phyloP scores from a whole-genome alignment of 2,329 filamentous ascomycete genomes.

The Fusarium nodosum region DNA sequence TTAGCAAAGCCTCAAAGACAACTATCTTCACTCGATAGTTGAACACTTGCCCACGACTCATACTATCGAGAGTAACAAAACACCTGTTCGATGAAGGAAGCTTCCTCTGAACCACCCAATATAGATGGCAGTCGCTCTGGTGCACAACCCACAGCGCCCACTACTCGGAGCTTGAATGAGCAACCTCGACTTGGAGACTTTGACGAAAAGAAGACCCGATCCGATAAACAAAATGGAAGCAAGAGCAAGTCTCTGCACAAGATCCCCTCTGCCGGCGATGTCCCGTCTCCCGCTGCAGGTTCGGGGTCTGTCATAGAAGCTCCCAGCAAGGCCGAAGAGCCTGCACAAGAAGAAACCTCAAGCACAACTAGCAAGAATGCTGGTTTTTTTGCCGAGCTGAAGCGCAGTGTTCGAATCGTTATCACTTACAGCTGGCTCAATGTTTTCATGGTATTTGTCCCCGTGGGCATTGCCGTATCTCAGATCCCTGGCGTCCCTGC shows the following conservation, averaged over 20 bases:
- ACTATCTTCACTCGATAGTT: slow-evolving; percentile 28
- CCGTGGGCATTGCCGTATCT: slow-evolving; percentile 78
- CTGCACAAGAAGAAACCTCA: slow-evolving; percentile 43
- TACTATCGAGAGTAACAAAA: slow-evolving; percentile 27
- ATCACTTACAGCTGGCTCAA: slow-evolving; percentile 84
- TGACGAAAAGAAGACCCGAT: slow-evolving; percentile 30
- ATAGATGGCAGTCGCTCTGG: slow-evolving; percentile 70
- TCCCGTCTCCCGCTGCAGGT: slow-evolving; percentile 64
- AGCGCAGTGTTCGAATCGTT: slow-evolving; percentile 65
- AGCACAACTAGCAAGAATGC: slow-evolving; percentile 53
- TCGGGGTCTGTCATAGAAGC: slow-evolving; percentile 68
- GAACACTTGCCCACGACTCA: slow-evolving; percentile 9
- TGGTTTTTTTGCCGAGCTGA: slow-evolving; percentile 63
- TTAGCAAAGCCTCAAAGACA: slow-evolving; percentile 35
- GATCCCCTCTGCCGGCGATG: slow-evolving; percentile 43
- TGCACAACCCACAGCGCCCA: slow-evolving; percentile 66
- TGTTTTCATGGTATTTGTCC: slow-evolving; percentile 81
- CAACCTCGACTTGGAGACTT: slow-evolving; percentile 21
- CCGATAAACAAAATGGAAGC: slow-evolving; percentile 21
- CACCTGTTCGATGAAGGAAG: slow-evolving; percentile 72
- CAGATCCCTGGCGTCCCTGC: slow-evolving; percentile 66
- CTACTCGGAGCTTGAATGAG: slow-evolving; percentile 40
- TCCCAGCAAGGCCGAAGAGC: slow-evolving; percentile 34
- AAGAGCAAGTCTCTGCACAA: slow-evolving; percentile 46
- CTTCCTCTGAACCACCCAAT: slow-evolving; percentile 66